Evolutionary conservation across 768 basidiomycete species (phyloP).

Genomic region (Mycena albidolilacea): DNA sequence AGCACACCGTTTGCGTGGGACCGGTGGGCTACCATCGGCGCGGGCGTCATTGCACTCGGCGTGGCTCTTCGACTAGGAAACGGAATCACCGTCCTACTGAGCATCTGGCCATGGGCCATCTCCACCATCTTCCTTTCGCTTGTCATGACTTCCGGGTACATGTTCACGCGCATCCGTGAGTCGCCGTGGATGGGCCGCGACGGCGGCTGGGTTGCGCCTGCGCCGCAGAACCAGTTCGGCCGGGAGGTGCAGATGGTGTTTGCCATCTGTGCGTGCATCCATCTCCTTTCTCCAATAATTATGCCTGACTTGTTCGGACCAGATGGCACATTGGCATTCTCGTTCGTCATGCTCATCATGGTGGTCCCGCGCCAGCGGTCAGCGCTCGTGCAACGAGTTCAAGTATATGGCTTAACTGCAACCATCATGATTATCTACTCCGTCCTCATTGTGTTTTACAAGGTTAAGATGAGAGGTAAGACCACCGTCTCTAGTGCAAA

Average conservation of each 20-base stretch:
- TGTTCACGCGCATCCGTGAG: constrained; percentile 95
- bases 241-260: constrained; percentile 94
- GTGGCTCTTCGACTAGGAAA: constrained; percentile 64
- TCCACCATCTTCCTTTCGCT: constrained; percentile 71
- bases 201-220: constrained; percentile 87
- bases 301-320: constrained; percentile 25
- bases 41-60: constrained; percentile 62
- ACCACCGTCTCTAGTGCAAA: background rate
- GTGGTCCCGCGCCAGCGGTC: constrained; percentile 85
- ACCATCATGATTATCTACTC: constrained; percentile 90
- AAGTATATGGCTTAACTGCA: constrained; percentile 90
- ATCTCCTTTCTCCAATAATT: background rate
- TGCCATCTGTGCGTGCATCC: constrained; percentile 79
- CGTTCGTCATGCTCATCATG: constrained; percentile 86
- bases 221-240: constrained; percentile 92
- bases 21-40: constrained; percentile 62
- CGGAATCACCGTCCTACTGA: constrained; percentile 74
- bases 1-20: constrained; percentile 83
- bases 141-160: constrained; percentile 93
- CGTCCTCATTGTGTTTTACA: constrained; percentile 87
- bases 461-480: constrained; percentile 90
- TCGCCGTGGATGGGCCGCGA: constrained; percentile 76
- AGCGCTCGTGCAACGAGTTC: constrained; percentile 82
- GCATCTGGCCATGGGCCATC: constrained; percentile 84
- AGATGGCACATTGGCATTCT: constrained; percentile 85